Percentiles rank a stretch among this genome's conserved stretches.
These are phyloP conservation scores for Epichloe glyceriae DNA, from an alignment of 2,329 filamentous ascomycete species.

Conservation along the genomic window DNA sequence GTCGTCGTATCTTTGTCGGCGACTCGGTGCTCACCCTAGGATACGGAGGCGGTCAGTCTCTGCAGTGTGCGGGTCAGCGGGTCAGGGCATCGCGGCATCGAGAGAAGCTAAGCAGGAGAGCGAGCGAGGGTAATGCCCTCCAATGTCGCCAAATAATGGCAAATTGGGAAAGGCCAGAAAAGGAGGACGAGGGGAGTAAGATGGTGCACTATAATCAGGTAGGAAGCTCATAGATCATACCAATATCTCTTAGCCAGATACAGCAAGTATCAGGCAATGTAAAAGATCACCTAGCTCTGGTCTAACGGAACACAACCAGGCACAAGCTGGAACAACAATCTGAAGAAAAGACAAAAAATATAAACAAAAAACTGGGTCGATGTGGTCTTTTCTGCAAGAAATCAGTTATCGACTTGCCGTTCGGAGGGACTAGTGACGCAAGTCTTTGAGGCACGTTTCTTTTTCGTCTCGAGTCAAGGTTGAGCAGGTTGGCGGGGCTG, in stretches of 20 bases:
- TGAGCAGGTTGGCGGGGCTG: not conserved
- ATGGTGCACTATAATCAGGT: not conserved
- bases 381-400: not conserved
- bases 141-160: not conserved
- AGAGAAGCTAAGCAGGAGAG: not conserved
- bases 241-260: not conserved
- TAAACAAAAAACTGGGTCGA: not conserved
- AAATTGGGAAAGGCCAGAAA: not conserved
- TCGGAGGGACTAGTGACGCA: slow-evolving; percentile 1
- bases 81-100: not conserved
- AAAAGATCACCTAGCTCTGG: not conserved
- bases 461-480: slow-evolving; percentile 3
- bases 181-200: too few relatives aligned
- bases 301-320: not conserved
- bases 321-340: not conserved
- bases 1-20: not conserved
- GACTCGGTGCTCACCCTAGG: not conserved
- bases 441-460: not conserved
- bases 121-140: not conserved
- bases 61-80: not conserved
- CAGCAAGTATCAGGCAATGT: not conserved
- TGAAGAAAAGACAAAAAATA: not conserved
- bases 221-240: not conserved
- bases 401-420: not conserved
- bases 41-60: slow-evolving; percentile 1